phyloP scores from a whole-genome alignment of 2,329 filamentous ascomycete genomes.

The Apiospora aurea region DNA sequence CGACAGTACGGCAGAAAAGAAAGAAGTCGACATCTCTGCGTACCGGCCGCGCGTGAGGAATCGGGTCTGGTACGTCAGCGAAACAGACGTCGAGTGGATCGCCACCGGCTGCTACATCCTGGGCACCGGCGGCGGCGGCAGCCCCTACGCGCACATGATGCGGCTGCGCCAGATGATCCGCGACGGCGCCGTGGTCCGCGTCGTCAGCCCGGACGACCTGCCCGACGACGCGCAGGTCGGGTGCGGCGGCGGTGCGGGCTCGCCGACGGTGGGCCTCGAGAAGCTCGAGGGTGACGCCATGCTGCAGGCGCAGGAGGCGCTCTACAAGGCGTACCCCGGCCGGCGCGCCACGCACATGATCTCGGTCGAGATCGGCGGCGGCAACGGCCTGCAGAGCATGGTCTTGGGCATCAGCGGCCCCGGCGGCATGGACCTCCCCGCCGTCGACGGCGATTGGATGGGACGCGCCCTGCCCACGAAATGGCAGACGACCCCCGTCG shows the following conservation, averaged over 20 bases:
- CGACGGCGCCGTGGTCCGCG: constrained; percentile 56
- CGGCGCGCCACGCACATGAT: constrained; percentile 62
- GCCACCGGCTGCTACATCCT: constrained; percentile 67
- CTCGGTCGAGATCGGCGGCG: constrained; percentile 70
- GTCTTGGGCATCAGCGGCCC: constrained; percentile 60
- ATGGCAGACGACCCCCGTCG: constrained; percentile 62
- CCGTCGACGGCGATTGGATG: constrained; percentile 65
- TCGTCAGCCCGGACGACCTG: constrained; percentile 59
- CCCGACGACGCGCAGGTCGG: constrained; percentile 59
- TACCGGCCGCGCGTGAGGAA: constrained; percentile 59
- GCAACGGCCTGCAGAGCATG: constrained; percentile 67
- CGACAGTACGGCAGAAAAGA: constrained; percentile 22
- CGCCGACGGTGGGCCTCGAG: constrained; percentile 67
- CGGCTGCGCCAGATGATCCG: constrained; percentile 59
- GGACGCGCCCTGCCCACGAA: constrained; percentile 61
- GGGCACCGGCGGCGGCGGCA: constrained; percentile 66
- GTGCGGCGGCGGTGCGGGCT: constrained; percentile 64
- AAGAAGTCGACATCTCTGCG: constrained; percentile 37
- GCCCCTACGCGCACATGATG: constrained; percentile 59
- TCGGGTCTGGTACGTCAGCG: constrained; percentile 64
- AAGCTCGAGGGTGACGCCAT: constrained; percentile 65
- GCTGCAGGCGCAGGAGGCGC: constrained; percentile 56
- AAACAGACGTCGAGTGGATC: constrained; percentile 65
- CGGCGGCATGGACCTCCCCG: constrained; percentile 53
- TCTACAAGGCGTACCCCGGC: constrained; percentile 54